These are phyloP conservation scores for Ustilago tritici DNA, from an alignment of 1,284 basidiomycete genomes.

Conservation along the genomic window DNA sequence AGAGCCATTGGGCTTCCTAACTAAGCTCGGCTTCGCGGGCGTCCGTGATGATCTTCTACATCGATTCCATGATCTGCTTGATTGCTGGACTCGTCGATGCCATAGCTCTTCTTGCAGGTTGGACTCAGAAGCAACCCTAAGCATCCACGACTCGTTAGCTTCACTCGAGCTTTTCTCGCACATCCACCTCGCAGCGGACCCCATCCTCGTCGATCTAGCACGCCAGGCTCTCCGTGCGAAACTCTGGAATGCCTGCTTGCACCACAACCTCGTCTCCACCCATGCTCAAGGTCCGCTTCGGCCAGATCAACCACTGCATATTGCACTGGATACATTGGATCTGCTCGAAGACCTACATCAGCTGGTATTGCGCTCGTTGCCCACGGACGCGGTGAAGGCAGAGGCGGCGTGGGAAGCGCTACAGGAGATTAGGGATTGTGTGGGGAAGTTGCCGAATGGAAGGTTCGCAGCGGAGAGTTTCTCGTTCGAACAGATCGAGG, in stretches of 20 bases:
- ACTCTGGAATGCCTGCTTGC: slow-evolving; percentile 36
- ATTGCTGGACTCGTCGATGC: slow-evolving; percentile 20
- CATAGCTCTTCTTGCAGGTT: slow-evolving; percentile 2
- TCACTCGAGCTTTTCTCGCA: slow-evolving; percentile 9
- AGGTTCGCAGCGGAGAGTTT: slow-evolving; percentile 24
- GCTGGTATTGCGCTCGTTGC: slow-evolving; percentile 16
- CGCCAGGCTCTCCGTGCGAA: slow-evolving; percentile 32
- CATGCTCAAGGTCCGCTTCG: slow-evolving; percentile 20
- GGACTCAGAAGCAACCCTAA: slow-evolving; percentile 8
- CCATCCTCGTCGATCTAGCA: slow-evolving; percentile 39
- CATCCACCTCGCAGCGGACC: slow-evolving; percentile 6
- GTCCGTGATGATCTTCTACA: slow-evolving; percentile 19
- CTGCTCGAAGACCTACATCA: slow-evolving; percentile 45
- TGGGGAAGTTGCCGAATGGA: slow-evolving; percentile 20
- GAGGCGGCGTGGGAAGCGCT: slow-evolving; percentile 22
- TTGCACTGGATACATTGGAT: slow-evolving; percentile 45
- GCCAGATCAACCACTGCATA: slow-evolving; percentile 43
- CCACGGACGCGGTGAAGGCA: background rate
- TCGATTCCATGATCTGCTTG: slow-evolving; percentile 6
- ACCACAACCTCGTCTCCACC: slow-evolving; percentile 26
- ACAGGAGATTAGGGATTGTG: slow-evolving; percentile 20
- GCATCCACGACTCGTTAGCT: slow-evolving; percentile 35
- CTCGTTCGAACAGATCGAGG: slow-evolving; percentile 39
- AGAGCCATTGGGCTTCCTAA: slow-evolving; percentile 17
- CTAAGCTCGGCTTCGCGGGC: slow-evolving; percentile 20